A percentile compares a stretch with the other conserved stretches of the same genome.
phyloP scores from a whole-genome alignment of 257 asterid genomes.

The Salvia rosmarinus region DNA sequence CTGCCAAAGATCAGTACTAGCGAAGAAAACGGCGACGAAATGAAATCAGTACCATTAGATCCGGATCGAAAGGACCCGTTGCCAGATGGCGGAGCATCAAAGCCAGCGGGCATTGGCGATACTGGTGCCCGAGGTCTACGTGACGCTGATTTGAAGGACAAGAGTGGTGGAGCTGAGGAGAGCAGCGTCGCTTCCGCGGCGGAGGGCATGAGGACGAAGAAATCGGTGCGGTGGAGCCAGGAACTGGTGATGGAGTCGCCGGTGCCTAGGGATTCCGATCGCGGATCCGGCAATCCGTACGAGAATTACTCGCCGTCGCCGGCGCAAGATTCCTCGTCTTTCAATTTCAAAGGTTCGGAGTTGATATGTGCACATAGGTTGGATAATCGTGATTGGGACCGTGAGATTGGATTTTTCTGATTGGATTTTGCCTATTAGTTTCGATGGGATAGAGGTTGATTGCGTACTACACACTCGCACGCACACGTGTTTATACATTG shows the following conservation, averaged over 20 bases:
- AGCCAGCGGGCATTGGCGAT: slow-evolving; percentile 35
- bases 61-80: slow-evolving; percentile 34
- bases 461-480: background rate
- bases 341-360: slow-evolving; percentile 71
- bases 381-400: slow-evolving; percentile 2
- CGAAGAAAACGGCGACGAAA: slow-evolving; percentile 46
- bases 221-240: slow-evolving; percentile 83
- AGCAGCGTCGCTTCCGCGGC: slow-evolving; percentile 37
- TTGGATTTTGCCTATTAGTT: slow-evolving; percentile 40
- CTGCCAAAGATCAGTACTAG: slow-evolving; percentile 39
- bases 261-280: slow-evolving; percentile 51
- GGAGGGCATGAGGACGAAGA: slow-evolving; percentile 55
- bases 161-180: slow-evolving; percentile 34
- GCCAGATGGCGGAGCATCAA: slow-evolving; percentile 41
- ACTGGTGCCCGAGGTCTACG: slow-evolving; percentile 26
- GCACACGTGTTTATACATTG: background rate
- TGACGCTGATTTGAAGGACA: slow-evolving; percentile 41
- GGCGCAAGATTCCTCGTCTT: slow-evolving; percentile 51
- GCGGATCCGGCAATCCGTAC: slow-evolving; percentile 66
- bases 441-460: slow-evolving; percentile 38
- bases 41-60: slow-evolving; percentile 40
- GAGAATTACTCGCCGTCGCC: slow-evolving; percentile 62
- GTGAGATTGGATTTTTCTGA: slow-evolving; percentile 32
- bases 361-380: slow-evolving; percentile 24
- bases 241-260: slow-evolving; percentile 74